Evolutionary conservation across 257 asterid genomes (phyloP).

Genomic region (Cynanchum wilfordii): DNA sequence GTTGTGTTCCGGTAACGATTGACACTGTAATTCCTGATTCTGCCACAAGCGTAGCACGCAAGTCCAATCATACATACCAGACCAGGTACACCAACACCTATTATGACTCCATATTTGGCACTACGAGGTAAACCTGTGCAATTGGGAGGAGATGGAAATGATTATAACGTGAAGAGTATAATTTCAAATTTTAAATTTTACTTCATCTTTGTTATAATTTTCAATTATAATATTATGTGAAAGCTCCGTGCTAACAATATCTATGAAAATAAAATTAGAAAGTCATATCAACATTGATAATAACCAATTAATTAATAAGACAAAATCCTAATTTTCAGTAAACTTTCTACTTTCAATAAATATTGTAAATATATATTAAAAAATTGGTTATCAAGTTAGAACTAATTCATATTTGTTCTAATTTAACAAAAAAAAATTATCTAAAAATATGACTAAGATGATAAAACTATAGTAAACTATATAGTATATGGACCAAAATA

Average conservation of each 20-base stretch:
- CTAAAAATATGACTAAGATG: no score
- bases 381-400: no score
- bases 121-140: conserved; percentile 64
- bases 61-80: conserved; percentile 54
- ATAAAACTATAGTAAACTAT: no score
- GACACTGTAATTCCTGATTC: conserved; percentile 17
- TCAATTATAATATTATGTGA: not conserved
- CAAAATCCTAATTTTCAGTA: no score
- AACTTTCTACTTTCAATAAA: no score
- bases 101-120: conserved; percentile 57
- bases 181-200: not conserved
- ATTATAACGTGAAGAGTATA: not conserved
- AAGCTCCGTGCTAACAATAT: not conserved
- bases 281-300: no score
- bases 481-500: no score
- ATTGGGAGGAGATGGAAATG: not conserved
- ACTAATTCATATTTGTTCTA: no score
- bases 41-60: conserved; percentile 36
- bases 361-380: no score
- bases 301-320: no score
- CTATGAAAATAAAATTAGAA: no score
- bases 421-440: no score
- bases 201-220: not conserved
- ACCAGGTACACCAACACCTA: conserved; percentile 72
- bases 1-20: conserved; percentile 25